Conservation (phyloP, 2,329 filamentous ascomycete species). For the Penicillium expansum region DNA sequence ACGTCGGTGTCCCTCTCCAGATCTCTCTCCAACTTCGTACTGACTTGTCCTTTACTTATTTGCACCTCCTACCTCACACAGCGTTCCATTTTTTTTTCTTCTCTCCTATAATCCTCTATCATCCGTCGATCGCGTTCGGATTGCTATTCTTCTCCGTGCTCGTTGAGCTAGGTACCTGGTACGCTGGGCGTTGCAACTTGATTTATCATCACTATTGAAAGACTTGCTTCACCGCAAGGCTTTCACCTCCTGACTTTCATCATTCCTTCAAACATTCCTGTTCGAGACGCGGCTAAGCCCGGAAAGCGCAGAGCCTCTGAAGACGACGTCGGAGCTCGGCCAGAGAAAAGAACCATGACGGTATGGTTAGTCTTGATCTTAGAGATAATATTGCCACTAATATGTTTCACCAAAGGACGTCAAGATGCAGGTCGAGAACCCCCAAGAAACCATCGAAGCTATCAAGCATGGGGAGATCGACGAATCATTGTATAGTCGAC, state of each 20-base stretch:
- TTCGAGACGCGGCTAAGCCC: constrained; percentile 48
- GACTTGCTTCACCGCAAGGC: constrained; percentile 44
- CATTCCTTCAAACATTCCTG: constrained; percentile 44
- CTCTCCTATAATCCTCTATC: constrained; percentile 2
- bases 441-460: constrained; percentile 57
- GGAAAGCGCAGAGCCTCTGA: constrained; percentile 54
- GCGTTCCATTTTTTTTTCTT: constrained; percentile 8
- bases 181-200: constrained; percentile 28
- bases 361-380: constrained; percentile 33
- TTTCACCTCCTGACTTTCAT: constrained; percentile 40
- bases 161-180: constrained; percentile 26
- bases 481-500: constrained; percentile 65
- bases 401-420: constrained; percentile 40
- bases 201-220: constrained; percentile 34
- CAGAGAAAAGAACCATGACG: constrained; percentile 54
- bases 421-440: constrained; percentile 62
- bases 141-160: constrained; percentile 11
- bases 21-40: constrained; percentile 8
- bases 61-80: constrained; percentile 4
- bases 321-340: constrained; percentile 46
- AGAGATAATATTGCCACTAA: constrained; percentile 15
- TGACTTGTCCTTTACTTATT: constrained; percentile 17
- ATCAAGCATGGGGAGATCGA: constrained; percentile 65
- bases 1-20: constrained; percentile 24
- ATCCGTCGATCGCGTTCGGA: constrained; percentile 11